These are phyloP conservation scores for Lipomyces mesembrius DNA, from an alignment of 805 yeast species.

Conservation along the genomic window DNA sequence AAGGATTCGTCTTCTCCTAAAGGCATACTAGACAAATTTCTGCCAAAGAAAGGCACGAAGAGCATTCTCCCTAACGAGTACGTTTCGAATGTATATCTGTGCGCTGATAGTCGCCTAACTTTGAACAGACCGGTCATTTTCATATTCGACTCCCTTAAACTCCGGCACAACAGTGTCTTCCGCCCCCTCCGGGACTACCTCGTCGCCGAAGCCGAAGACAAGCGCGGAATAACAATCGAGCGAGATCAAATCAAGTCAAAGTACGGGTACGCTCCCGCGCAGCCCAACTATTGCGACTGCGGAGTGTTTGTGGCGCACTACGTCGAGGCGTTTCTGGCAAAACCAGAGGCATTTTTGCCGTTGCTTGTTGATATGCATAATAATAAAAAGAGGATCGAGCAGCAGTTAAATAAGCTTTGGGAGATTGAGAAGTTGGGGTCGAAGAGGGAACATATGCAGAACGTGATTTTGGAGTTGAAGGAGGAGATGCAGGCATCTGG, in stretches of 20 bases:
- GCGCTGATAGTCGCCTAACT: neutral
- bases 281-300: constrained; percentile 89
- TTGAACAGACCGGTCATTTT: constrained; percentile 48
- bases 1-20: constrained; percentile 17
- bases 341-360: constrained; percentile 41
- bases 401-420: constrained; percentile 25
- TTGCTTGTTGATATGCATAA: constrained; percentile 30
- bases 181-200: constrained; percentile 63
- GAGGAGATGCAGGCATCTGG: constrained; percentile 2
- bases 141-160: constrained; percentile 76
- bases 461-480: constrained; percentile 20
- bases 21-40: neutral
- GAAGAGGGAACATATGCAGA: constrained; percentile 30
- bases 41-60: constrained; percentile 8
- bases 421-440: constrained; percentile 20
- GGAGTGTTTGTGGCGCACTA: constrained; percentile 89
- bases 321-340: constrained; percentile 43
- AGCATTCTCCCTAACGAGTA: neutral
- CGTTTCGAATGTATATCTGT: neutral
- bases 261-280: constrained; percentile 72
- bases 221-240: constrained; percentile 54
- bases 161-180: constrained; percentile 56
- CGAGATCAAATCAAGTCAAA: constrained; percentile 54
- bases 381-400: constrained; percentile 20
- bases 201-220: constrained; percentile 70